Base-by-base conservation (phyloP, 495 filamentous ascomycete genomes). In the Tuber calosporum region DNA sequence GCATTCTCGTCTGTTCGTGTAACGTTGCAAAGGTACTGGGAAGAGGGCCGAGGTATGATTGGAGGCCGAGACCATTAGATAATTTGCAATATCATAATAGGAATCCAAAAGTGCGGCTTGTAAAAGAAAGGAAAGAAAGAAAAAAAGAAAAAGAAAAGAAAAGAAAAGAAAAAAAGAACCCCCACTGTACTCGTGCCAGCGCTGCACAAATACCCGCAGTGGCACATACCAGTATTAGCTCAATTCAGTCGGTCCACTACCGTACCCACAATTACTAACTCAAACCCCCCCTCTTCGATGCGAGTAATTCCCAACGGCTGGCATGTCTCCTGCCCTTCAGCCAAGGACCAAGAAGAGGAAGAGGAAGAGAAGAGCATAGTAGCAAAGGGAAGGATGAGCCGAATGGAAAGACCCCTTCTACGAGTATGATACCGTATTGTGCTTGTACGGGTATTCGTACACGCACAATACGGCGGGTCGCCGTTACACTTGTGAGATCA, bases 21-120 rank as follows among this genome's bases (percentile, higher is more conserved):
- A 78, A 78, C 76, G 76, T 78, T 78, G 70, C 76, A 78, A 43
- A 53, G 69, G 45, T 26, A 2, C 39, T 40, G 17, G n/a, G 30
- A 17, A 7, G 34, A 19, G 15, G 19, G 38, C 5, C 15, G 4
- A 42, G 40, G 38, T 19, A 37, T 62, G 70, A 34, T 36, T 22
- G 30, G 40, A 42, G 40, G 17, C 40, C 17, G 40, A n/a, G n/a
- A n/a, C 40, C 40, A 42, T 42, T 42, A 15, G 40, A 42, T 42
- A 42, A 42, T 22, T 71, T 71, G 38, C 36, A 67, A 20, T 43
- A n/a, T n/a, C n/a, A n/a, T n/a, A 34, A 13, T n/a, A 9, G 13
- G 20, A 6, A 45, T 22, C 19, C 43, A 19, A 45, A 45, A 43
- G n/a, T 62, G 69, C 2, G 58, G 58, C 36, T 36, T 43, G 22